A percentile compares a stretch with the other conserved stretches of the same genome.
Conservation (phyloP, 352 stramenopile species). For the Pilasporangium apinafurcum region DNA sequence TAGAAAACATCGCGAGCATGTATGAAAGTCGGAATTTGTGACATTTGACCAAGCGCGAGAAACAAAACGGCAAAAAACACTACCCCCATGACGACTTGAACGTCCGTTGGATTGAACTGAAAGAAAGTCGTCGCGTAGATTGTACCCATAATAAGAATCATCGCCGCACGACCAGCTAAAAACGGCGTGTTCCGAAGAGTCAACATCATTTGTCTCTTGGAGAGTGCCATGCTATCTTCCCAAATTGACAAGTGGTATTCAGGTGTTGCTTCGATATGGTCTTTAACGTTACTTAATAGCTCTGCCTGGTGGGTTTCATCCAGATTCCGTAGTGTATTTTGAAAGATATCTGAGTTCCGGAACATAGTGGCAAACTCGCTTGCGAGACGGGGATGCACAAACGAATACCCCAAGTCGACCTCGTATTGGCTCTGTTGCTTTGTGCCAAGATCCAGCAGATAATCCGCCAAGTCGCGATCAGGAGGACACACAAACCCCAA, state of each 20-base stretch:
- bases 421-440: constrained; percentile 35
- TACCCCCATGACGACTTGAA: constrained; percentile 6
- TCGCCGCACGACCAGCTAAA: constrained; percentile 3
- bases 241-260: constrained; percentile 9
- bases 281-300: too few species aligned
- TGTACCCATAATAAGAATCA: constrained; percentile 8
- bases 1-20: constrained; percentile 6
- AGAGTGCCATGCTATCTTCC: constrained; percentile 4
- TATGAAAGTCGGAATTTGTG: constrained; percentile 6
- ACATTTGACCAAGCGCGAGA: constrained; percentile 5
- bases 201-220: constrained; percentile 41
- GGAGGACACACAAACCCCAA: constrained; percentile 49
- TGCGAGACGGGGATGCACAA: background rate
- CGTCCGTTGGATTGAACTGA: constrained; percentile 2
- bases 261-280: too few species aligned
- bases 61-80: constrained; percentile 8
- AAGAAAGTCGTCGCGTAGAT: constrained; percentile 9
- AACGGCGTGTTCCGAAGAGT: constrained; percentile 25
- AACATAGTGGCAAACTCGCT: constrained; percentile 10
- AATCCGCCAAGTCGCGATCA: constrained; percentile 30
- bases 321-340: too few species aligned
- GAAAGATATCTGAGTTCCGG: constrained; percentile 17
- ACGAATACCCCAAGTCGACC: constrained; percentile 1
- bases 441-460: constrained; percentile 35
- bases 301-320: too few species aligned